A percentile compares a stretch with the other conserved stretches of the same genome.
Evolutionary conservation across 257 asterid species (phyloP).

Genomic region (Parsonsia alboflavescens): DNA sequence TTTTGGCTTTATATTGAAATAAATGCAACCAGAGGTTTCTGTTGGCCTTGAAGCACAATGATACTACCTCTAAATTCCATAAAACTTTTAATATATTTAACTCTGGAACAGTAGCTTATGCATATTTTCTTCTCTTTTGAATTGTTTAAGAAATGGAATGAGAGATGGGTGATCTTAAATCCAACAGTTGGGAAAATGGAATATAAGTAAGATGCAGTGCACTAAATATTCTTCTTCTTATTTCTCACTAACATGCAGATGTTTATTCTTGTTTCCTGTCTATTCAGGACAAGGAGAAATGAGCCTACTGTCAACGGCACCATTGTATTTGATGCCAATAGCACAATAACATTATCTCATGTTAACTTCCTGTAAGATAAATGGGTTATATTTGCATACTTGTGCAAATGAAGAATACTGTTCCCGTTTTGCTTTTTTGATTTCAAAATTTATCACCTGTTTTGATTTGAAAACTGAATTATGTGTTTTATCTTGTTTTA

Average conservation of each 20-base stretch:
- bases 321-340: constrained; percentile 80
- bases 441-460: background rate
- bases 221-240: constrained; percentile 1
- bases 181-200: constrained; percentile 99
- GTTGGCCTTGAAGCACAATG: background rate
- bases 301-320: constrained; percentile 88
- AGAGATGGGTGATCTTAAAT: constrained; percentile 96
- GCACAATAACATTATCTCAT: constrained; percentile 88
- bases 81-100: background rate
- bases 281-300: constrained; percentile 71
- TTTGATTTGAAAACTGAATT: constrained; percentile 11
- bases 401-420: background rate
- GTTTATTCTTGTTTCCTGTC: constrained; percentile 18
- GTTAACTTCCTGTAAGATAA: constrained; percentile 89
- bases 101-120: constrained; percentile 1
- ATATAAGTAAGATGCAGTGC: constrained; percentile 65
- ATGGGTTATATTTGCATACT: background rate
- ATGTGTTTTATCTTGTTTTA: constrained; percentile 18
- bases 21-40: background rate
- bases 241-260: constrained; percentile 11
- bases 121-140: constrained; percentile 17
- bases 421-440: background rate
- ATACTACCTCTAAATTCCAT: background rate
- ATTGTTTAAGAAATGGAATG: constrained; percentile 96
- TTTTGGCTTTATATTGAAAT: background rate